Evolutionary conservation across 805 yeast species (phyloP).

Genomic region (Ogataea siamensis): DNA sequence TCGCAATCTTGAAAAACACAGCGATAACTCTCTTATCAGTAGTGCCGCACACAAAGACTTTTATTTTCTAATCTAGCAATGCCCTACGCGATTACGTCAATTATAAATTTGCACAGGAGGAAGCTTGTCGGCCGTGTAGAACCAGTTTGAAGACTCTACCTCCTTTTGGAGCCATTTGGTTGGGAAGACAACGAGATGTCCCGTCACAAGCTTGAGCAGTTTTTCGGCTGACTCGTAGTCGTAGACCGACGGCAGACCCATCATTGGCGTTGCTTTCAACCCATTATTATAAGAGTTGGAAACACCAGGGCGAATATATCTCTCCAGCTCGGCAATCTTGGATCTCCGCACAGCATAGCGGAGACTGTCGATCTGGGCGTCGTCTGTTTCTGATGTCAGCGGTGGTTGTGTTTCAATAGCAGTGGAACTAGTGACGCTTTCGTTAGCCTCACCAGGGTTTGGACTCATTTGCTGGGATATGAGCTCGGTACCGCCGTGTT

Average conservation of each 20-base stretch:
- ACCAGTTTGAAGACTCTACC: slow-evolving; percentile 91
- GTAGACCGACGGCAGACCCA: slow-evolving; percentile 28
- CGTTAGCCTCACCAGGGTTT: not conserved
- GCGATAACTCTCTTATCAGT: slow-evolving; percentile 11
- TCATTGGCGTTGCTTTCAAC: slow-evolving; percentile 10
- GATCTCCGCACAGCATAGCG: slow-evolving; percentile 26
- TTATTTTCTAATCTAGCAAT: slow-evolving; percentile 6
- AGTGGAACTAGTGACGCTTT: slow-evolving; percentile 1
- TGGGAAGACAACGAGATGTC: slow-evolving; percentile 90
- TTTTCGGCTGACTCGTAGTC: slow-evolving; percentile 77
- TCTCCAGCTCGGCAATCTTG: slow-evolving; percentile 30
- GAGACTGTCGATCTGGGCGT: slow-evolving; percentile 9
- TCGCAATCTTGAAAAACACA: slow-evolving; percentile 1
- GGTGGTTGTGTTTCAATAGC: slow-evolving; percentile 6
- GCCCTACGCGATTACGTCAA: slow-evolving; percentile 27
- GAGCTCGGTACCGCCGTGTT: not conserved
- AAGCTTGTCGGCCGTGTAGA: slow-evolving; percentile 85
- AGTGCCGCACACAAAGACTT: slow-evolving; percentile 5
- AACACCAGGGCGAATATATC: slow-evolving; percentile 24
- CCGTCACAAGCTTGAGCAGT: slow-evolving; percentile 69
- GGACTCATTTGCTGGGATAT: not conserved
- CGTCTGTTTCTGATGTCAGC: slow-evolving; percentile 9
- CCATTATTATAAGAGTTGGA: slow-evolving; percentile 13
- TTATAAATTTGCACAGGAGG: slow-evolving; percentile 96
- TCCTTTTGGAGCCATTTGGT: slow-evolving; percentile 86